Evolutionary conservation across 1,139 yeast species (phyloP).

Genomic region (Yamadazyma sp.): DNA sequence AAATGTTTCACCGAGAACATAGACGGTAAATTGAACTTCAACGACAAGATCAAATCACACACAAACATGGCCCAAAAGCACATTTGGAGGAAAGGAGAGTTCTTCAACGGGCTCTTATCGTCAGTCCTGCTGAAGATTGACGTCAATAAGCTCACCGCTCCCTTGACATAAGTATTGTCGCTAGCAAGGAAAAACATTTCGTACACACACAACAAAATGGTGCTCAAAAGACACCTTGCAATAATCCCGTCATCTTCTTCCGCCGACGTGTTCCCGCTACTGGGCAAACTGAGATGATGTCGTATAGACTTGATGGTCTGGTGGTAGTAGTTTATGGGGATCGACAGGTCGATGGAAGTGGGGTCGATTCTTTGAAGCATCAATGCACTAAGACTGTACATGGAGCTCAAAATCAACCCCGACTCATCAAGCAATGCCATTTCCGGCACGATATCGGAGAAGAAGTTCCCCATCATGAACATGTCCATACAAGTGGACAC

Average conservation of each 20-base stretch:
- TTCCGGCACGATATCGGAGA: constrained; percentile 33
- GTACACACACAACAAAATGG: constrained; percentile 38
- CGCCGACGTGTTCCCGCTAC: constrained; percentile 13
- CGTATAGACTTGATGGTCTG: constrained; percentile 32
- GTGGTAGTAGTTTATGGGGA: constrained; percentile 39
- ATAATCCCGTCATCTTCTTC: constrained; percentile 28
- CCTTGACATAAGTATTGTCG: constrained; percentile 37
- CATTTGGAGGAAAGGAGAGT: constrained; percentile 31
- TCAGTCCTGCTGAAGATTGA: constrained; percentile 25
- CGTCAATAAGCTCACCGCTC: constrained; percentile 33
- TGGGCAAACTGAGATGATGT: constrained; percentile 26
- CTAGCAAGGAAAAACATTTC: constrained; percentile 39
- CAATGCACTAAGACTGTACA: constrained; percentile 36
- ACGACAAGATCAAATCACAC: constrained; percentile 35
- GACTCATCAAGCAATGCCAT: constrained; percentile 40
- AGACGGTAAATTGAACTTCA: constrained; percentile 31
- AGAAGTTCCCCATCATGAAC: constrained; percentile 30
- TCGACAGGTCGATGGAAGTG: constrained; percentile 26
- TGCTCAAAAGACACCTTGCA: constrained; percentile 37
- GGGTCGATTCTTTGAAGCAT: constrained; percentile 32
- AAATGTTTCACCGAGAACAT: constrained; percentile 31
- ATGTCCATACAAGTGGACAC: constrained; percentile 32
- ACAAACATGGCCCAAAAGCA: constrained; percentile 40
- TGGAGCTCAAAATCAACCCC: constrained; percentile 33
- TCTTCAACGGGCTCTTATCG: constrained; percentile 20